Evolutionary conservation across 164 flowering plant species (phyloP).

Genomic region (Platanus orientalis): DNA sequence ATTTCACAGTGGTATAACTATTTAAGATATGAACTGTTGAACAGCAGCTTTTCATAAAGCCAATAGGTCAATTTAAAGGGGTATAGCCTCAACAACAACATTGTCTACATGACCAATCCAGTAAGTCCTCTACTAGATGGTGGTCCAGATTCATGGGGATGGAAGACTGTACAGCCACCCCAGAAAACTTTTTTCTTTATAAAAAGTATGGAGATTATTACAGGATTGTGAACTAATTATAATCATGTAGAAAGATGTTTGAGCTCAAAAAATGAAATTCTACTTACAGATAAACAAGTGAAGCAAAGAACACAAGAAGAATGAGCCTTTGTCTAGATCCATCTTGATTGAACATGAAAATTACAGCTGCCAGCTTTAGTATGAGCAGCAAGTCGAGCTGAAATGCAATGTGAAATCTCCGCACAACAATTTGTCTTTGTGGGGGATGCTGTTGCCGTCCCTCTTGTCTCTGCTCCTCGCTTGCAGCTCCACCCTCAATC

Average conservation of each 20-base stretch:
- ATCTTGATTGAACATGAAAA: slow-evolving; percentile 92
- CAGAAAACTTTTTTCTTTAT: too few relatives aligned
- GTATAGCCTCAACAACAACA: too few relatives aligned
- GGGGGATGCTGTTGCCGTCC: slow-evolving; percentile 52
- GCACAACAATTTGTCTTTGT: slow-evolving; percentile 77
- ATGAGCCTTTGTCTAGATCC: slow-evolving; percentile 88
- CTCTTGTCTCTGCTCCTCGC: slow-evolving; percentile 60
- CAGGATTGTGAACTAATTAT: too few relatives aligned
- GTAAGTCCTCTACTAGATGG: too few relatives aligned
- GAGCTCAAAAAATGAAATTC: background rate
- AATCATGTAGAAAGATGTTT: too few relatives aligned
- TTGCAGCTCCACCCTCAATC: slow-evolving; percentile 44
- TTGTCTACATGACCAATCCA: too few relatives aligned
- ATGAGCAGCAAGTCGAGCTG: slow-evolving; percentile 84
- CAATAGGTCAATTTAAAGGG: too few relatives aligned
- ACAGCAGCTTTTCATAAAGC: too few relatives aligned
- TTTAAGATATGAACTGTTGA: too few relatives aligned
- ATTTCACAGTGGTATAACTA: too few relatives aligned
- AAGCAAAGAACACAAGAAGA: slow-evolving; percentile 65
- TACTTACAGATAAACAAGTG: slow-evolving; percentile 82
- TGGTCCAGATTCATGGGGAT: background rate
- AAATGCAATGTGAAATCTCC: slow-evolving; percentile 91
- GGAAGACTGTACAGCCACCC: background rate
- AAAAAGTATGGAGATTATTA: too few relatives aligned
- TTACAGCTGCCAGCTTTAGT: slow-evolving; percentile 86